phyloP scores from a whole-genome alignment of 2,329 filamentous ascomycete genomes.

The Keithomyces neogunnii region DNA sequence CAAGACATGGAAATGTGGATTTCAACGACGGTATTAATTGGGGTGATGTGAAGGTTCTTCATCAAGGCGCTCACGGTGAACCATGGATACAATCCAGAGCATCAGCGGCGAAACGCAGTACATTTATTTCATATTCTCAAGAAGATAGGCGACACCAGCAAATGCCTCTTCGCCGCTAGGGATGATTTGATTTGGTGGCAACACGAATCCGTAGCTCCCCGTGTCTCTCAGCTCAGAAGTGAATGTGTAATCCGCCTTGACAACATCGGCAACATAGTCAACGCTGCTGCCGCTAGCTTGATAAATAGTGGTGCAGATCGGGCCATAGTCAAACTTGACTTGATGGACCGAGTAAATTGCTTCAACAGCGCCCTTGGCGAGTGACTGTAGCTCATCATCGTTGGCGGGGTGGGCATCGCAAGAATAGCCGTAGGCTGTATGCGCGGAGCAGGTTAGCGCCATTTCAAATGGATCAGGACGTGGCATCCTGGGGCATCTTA shows the following conservation, averaged over 20 bases:
- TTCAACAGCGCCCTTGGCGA: slow-evolving; percentile 38
- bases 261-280: slow-evolving; percentile 36
- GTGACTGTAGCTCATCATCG: slow-evolving; percentile 36
- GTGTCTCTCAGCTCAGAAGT: slow-evolving; percentile 29
- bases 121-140: slow-evolving; percentile 28
- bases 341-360: slow-evolving; percentile 40
- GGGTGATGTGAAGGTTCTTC: too few species aligned
- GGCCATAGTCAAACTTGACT: slow-evolving; percentile 32
- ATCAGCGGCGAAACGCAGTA: too few species aligned
- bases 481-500: slow-evolving; percentile 36
- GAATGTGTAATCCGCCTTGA: slow-evolving; percentile 32
- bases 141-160: slow-evolving; percentile 51
- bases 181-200: slow-evolving; percentile 33
- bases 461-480: neutral
- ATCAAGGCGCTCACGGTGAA: too few species aligned
- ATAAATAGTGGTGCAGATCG: slow-evolving; percentile 55
- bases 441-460: slow-evolving; percentile 25
- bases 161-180: slow-evolving; percentile 34
- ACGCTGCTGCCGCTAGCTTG: slow-evolving; percentile 39
- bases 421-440: slow-evolving; percentile 50
- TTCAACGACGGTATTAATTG: too few species aligned
- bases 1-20: too few species aligned
- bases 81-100: too few species aligned
- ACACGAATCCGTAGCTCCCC: slow-evolving; percentile 31
- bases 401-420: slow-evolving; percentile 39